These are phyloP conservation scores for Fusarium humuli DNA, from an alignment of 2,329 filamentous ascomycete genomes.

Conservation along the genomic window DNA sequence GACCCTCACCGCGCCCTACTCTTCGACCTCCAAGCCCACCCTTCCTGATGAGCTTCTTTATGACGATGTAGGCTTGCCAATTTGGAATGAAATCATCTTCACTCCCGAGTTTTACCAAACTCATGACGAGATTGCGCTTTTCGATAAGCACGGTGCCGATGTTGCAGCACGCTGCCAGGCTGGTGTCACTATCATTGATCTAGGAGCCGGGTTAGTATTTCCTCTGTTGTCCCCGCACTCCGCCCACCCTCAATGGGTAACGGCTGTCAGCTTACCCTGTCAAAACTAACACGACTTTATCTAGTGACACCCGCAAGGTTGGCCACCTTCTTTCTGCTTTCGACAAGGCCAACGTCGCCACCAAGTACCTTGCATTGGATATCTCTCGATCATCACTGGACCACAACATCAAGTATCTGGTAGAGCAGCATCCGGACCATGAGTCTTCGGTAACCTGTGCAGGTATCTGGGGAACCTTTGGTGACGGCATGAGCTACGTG, in stretches of 20 bases:
- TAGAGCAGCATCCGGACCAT: constrained; percentile 44
- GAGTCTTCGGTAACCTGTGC: constrained; percentile 50
- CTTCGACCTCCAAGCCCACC: constrained; percentile 43
- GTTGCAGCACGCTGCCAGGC: constrained; percentile 48
- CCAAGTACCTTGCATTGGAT: constrained; percentile 56
- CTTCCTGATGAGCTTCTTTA: constrained; percentile 57
- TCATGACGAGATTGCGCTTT: constrained; percentile 54
- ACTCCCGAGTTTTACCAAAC: constrained; percentile 56
- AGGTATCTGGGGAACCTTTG: constrained; percentile 57
- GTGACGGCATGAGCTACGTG: constrained; percentile 51
- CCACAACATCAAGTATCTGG: constrained; percentile 51
- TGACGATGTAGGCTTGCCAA: constrained; percentile 52
- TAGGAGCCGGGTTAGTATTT: constrained; percentile 56
- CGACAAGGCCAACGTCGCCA: constrained; percentile 45
- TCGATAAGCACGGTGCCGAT: constrained; percentile 51
- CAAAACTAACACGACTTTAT: constrained; percentile 24
- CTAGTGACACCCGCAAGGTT: constrained; percentile 57
- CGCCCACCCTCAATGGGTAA: constrained; percentile 18
- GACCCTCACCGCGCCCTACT: constrained; percentile 43
- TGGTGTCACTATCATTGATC: constrained; percentile 54
- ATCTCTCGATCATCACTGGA: constrained; percentile 54
- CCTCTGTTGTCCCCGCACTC: constrained; percentile 28
- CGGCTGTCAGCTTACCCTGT: constrained; percentile 34
- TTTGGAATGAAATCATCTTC: constrained; percentile 58
- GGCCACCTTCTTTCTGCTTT: constrained; percentile 53